Conservation (phyloP, 306 rosid species). For the Albizia julibrissin region DNA sequence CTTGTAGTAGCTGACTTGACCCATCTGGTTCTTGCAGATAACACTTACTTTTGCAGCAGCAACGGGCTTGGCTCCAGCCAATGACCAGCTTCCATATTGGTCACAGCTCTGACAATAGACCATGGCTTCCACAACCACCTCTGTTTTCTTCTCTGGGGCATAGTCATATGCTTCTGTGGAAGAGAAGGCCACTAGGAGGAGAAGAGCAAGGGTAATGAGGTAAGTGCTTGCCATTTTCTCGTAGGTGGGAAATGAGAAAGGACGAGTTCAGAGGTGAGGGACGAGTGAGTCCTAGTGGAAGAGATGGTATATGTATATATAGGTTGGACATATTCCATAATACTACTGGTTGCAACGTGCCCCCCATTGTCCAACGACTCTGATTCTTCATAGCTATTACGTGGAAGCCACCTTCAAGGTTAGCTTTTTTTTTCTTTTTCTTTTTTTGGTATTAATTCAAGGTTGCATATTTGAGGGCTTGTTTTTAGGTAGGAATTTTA, state of each 20-base stretch:
- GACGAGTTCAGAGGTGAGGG: background rate
- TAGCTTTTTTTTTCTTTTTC: no score
- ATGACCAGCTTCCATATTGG: conserved; percentile 67
- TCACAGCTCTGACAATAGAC: conserved; percentile 91
- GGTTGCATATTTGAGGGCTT: background rate
- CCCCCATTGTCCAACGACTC: conserved; percentile 41
- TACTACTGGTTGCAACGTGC: conserved; percentile 40
- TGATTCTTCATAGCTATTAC: conserved; percentile 14
- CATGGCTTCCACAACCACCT: conserved; percentile 70
- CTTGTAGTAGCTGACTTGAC: conserved; percentile 74
- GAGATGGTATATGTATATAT: conserved; percentile 17
- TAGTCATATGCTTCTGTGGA: conserved; percentile 32
- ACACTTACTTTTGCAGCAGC: conserved; percentile 77
- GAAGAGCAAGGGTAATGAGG: conserved; percentile 34
- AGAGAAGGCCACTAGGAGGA: conserved; percentile 38
- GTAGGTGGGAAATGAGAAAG: background rate
- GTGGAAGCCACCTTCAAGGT: conserved; percentile 45
- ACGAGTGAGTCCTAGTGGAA: background rate
- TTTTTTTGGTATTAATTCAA: background rate
- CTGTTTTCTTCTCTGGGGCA: conserved; percentile 43
- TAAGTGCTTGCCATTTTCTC: conserved; percentile 51
- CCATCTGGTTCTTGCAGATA: conserved; percentile 69
- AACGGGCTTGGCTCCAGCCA: conserved; percentile 67
- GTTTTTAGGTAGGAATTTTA: no score
- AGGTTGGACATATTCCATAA: background rate